Evolutionary conservation across 352 stramenopile genomes (phyloP).

Genomic region (Pythium myriotylum): DNA sequence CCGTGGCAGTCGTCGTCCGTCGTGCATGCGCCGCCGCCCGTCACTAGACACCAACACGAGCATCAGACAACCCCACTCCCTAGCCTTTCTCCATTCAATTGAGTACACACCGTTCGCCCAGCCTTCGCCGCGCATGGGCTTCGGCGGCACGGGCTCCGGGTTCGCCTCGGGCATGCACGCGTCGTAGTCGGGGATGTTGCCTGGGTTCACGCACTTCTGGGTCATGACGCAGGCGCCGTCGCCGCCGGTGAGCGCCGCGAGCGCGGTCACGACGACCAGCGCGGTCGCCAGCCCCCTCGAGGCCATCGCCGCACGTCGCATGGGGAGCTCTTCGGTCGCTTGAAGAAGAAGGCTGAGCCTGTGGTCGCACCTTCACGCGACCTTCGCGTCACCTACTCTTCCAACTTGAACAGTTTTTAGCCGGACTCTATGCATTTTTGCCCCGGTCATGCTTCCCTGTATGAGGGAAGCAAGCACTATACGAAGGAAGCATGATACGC

Average conservation of each 20-base stretch:
- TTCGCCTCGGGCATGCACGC: conserved; percentile 72
- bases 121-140: conserved; percentile 40
- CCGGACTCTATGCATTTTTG: no score
- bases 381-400: conserved; percentile 26
- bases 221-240: conserved; percentile 66
- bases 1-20: conserved; percentile 54
- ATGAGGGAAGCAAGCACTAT: no score
- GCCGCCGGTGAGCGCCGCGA: not conserved
- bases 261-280: conserved; percentile 1
- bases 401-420: conserved; percentile 25
- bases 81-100: not conserved
- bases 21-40: conserved; percentile 63
- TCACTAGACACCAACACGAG: conserved; percentile 34
- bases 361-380: conserved; percentile 18
- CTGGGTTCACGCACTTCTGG: conserved; percentile 75
- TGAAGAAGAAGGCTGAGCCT: conserved; percentile 19
- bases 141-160: conserved; percentile 12
- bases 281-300: conserved; percentile 1
- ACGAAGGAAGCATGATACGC: no score
- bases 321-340: conserved; percentile 18
- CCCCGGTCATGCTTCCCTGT: no score
- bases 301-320: not conserved
- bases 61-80: not conserved
- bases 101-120: conserved; percentile 48
- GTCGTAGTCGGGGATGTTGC: conserved; percentile 72